These are phyloP conservation scores for Exsudoporus frostii DNA, from an alignment of 768 basidiomycete genomes.

Conservation along the genomic window DNA sequence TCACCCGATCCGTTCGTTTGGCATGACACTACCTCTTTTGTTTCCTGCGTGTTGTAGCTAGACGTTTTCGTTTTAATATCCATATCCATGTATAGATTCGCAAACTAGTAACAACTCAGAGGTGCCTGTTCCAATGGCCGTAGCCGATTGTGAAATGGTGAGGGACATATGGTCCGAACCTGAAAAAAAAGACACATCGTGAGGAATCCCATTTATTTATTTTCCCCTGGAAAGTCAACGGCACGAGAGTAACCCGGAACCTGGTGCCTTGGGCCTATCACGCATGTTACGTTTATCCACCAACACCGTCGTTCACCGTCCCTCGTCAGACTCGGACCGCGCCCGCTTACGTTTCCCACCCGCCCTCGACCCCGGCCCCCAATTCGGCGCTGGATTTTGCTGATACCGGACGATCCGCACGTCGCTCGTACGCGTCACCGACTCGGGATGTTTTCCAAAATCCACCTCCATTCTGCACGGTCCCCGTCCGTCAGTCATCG, in stretches of 20 bases:
- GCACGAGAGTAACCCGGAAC: too few species aligned
- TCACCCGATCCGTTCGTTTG: neutral
- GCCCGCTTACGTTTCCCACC: conserved; percentile 35
- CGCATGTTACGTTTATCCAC: too few species aligned
- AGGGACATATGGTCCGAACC: too few species aligned
- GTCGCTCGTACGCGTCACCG: conserved; percentile 55
- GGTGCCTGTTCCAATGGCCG: too few species aligned
- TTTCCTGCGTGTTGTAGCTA: neutral
- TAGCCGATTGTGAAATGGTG: neutral
- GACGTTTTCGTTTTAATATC: neutral
- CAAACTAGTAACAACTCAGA: too few species aligned
- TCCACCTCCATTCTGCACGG: conserved; percentile 48
- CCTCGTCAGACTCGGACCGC: conserved; percentile 20
- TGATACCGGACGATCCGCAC: conserved; percentile 87
- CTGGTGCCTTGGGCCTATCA: too few species aligned
- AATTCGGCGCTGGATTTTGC: conserved; percentile 84
- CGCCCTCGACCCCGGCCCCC: conserved; percentile 84
- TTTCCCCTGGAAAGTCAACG: too few species aligned
- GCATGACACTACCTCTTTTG: neutral
- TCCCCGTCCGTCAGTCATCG: too few species aligned
- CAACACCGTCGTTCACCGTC: neutral
- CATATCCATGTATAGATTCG: neutral
- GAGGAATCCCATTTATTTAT: too few species aligned
- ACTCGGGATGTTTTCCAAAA: conserved; percentile 71
- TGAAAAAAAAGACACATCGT: too few species aligned